Evolutionary conservation across 2,329 filamentous ascomycete genomes (phyloP).

Genomic region (Microdochium paspali): DNA sequence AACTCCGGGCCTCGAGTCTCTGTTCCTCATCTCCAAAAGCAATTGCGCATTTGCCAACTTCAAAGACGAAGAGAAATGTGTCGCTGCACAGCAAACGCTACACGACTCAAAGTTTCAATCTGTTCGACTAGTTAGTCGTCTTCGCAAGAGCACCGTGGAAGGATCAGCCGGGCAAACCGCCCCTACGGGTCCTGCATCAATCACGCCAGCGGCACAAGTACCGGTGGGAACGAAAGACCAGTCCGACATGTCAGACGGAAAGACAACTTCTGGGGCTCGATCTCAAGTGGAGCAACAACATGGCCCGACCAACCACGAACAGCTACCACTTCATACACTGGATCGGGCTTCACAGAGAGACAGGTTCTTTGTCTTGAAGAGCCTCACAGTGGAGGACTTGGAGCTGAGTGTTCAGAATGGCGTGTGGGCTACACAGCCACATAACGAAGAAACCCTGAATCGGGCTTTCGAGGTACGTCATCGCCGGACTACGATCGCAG

Average conservation of each 20-base stretch:
- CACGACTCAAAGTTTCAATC: slow-evolving; percentile 87
- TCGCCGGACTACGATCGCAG: slow-evolving; percentile 1
- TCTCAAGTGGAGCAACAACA: no score
- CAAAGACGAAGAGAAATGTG: slow-evolving; percentile 67
- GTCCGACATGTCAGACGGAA: background rate
- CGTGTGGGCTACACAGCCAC: slow-evolving; percentile 88
- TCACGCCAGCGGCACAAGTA: slow-evolving; percentile 15
- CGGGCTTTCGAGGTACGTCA: slow-evolving; percentile 63
- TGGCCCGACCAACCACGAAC: no score
- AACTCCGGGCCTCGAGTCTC: slow-evolving; percentile 69
- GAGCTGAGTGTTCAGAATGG: slow-evolving; percentile 81
- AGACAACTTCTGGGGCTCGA: no score
- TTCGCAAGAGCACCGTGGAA: slow-evolving; percentile 47
- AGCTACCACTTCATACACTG: slow-evolving; percentile 3
- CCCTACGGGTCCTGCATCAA: slow-evolving; percentile 44
- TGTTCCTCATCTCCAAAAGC: slow-evolving; percentile 93
- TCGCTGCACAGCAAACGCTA: slow-evolving; percentile 69
- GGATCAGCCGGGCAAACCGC: slow-evolving; percentile 34
- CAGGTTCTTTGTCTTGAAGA: slow-evolving; percentile 88
- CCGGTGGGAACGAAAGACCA: background rate
- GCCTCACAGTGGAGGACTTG: slow-evolving; percentile 80
- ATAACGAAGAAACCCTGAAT: slow-evolving; percentile 82
- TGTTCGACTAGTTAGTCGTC: slow-evolving; percentile 74
- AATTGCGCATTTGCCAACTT: slow-evolving; percentile 98
- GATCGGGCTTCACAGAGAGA: slow-evolving; percentile 39